These are phyloP conservation scores for Medicago ruthenica DNA, from an alignment of 306 rosid genomes.

Conservation along the genomic window DNA sequence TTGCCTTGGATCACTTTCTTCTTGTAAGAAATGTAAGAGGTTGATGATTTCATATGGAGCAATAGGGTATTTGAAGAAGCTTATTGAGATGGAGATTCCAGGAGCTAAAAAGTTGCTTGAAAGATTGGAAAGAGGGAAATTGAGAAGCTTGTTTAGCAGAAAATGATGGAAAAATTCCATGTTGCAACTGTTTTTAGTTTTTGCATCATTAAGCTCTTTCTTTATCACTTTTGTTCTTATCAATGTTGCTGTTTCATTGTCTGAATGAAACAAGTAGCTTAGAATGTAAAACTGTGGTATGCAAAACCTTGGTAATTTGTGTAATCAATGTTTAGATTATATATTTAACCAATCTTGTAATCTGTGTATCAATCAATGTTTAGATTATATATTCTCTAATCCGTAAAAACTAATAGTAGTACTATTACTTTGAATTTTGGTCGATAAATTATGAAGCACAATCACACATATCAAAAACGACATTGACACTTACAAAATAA, in stretches of 20 bases:
- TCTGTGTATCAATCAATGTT: neutral
- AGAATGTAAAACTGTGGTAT: conserved; percentile 44
- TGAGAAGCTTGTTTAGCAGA: conserved; percentile 80
- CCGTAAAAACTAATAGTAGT: neutral
- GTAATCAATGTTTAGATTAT: conserved; percentile 42
- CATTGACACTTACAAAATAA: too few species aligned
- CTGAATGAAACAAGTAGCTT: conserved; percentile 65
- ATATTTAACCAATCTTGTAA: conserved; percentile 23
- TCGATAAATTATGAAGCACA: too few species aligned
- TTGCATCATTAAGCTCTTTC: conserved; percentile 40
- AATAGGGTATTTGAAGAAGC: conserved; percentile 94
- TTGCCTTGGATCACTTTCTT: conserved; percentile 72
- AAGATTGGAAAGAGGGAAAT: conserved; percentile 83
- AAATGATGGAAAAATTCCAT: conserved; percentile 49
- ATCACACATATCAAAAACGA: too few species aligned
- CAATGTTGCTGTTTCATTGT: conserved; percentile 70
- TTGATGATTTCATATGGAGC: conserved; percentile 95
- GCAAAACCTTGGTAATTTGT: conserved; percentile 45
- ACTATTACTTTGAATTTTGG: too few species aligned
- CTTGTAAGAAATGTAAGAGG: conserved; percentile 81
- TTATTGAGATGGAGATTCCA: conserved; percentile 86
- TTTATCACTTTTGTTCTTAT: conserved; percentile 20
- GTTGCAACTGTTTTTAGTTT: conserved; percentile 18
- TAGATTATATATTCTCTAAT: neutral
- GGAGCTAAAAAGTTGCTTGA: conserved; percentile 91